Evolutionary conservation across 192 early-diverging fungal genomes (phyloP).

Genomic region (Pecoramyces ruminantium): DNA sequence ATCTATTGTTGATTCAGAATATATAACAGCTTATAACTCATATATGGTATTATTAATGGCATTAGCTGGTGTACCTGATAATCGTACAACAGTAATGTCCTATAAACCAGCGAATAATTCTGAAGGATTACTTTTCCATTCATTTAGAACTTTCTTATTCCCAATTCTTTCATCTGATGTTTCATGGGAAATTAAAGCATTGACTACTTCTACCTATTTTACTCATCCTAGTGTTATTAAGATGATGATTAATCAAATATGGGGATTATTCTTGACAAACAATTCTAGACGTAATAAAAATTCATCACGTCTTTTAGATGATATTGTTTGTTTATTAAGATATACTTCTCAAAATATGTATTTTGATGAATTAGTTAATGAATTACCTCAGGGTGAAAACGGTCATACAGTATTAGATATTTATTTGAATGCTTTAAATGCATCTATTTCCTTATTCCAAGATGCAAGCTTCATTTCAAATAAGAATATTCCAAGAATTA

Average conservation of each 20-base stretch:
- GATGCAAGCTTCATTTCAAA: constrained; percentile 10
- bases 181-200: constrained; percentile 23
- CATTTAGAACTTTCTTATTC: constrained; percentile 13
- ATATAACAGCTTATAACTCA: constrained; percentile 13
- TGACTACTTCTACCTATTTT: constrained; percentile 16
- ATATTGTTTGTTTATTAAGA: constrained; percentile 15
- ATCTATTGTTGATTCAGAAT: constrained; percentile 10
- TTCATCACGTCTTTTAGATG: constrained; percentile 14
- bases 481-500: constrained; percentile 10
- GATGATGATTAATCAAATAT: constrained; percentile 16
- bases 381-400: constrained; percentile 8
- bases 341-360: constrained; percentile 13
- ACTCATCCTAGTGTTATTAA: constrained; percentile 17
- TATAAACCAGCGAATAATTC: constrained; percentile 9
- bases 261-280: constrained; percentile 17
- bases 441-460: not conserved
- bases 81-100: constrained; percentile 10
- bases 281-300: constrained; percentile 4
- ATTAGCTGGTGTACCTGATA: constrained; percentile 18
- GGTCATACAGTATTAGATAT: constrained; percentile 17
- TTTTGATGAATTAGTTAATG: constrained; percentile 18
- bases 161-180: constrained; percentile 21
- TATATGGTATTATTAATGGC: constrained; percentile 20
- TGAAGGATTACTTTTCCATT: constrained; percentile 16
- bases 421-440: constrained; percentile 9